Base-by-base conservation (phyloP, 257 asterid genomes). In the Lavandula angustifolia region DNA sequence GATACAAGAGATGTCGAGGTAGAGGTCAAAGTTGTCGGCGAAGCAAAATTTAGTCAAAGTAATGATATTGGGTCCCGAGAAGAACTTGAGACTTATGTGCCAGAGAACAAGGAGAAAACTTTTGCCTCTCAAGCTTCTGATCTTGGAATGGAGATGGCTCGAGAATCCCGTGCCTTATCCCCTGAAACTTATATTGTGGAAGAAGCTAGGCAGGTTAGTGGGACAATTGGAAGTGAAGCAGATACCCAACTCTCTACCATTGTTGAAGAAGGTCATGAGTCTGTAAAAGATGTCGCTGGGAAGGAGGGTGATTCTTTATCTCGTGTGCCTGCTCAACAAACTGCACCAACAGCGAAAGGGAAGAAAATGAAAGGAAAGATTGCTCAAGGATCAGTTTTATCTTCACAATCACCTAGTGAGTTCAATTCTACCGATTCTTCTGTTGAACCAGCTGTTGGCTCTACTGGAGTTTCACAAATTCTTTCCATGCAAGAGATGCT, bases 61-160 rank as follows among this genome's bases (percentile, higher is more conserved):
- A 76, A 56, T 60, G 84, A 79, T 71, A 48, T 66, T 61, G 91
- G 83, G 62, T 34, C 87, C 54, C 80, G 65, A 35, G 86, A 80
- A 75, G 88, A 87, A 44, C 85, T 68, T 73, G 84, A 72, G 44
- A 74, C 73, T 73, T 79, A 62, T 70, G 85, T 60, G 66, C 68
- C 91, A 31, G 96, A 83, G 63, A 84, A 79, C 66, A 87, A 80
- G 82, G 96, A 94, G 62, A 87, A 76, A 60, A 42, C 75, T 17
- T 94, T 94, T 76, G 84, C 79, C 77, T 94, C 99, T 69, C 96
- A 90, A 79, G 96, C 87, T 14, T 85, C 95, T 64, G 92, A 83
- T 78, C 81, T 87, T 10, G 96, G 97, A 69, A 60, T 87, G 51
- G 95, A 85, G 69, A 84, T 90, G 91, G 82, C 94, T 71, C 85